Percentiles rank a stretch among this genome's conserved stretches.
Evolutionary conservation across 2,329 filamentous ascomycete species (phyloP).

Genomic region (Ceratocystis cacaofunesta): DNA sequence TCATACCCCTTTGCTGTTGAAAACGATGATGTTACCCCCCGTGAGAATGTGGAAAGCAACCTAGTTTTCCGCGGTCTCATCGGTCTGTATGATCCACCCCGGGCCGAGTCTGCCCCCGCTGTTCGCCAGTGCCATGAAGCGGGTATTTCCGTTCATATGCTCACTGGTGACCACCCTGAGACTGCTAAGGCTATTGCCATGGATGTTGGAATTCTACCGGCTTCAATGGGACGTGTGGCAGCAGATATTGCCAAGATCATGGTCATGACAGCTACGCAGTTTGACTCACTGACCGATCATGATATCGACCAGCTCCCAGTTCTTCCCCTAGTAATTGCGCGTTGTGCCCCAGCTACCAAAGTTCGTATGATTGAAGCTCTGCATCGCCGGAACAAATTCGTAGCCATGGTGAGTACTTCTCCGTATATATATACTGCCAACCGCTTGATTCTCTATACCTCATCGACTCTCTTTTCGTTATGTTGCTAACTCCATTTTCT

Average conservation of each 20-base stretch:
- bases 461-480: not conserved
- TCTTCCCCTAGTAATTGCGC: conserved; percentile 52
- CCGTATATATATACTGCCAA: not conserved
- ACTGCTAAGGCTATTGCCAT: conserved; percentile 48
- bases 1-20: conserved; percentile 24
- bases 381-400: conserved; percentile 49
- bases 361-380: conserved; percentile 61
- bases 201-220: conserved; percentile 44
- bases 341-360: conserved; percentile 56
- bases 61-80: conserved; percentile 52
- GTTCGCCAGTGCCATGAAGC: conserved; percentile 45
- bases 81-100: conserved; percentile 57
- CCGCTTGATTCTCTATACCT: not conserved
- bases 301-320: conserved; percentile 50
- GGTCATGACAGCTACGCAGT: conserved; percentile 49
- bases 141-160: conserved; percentile 52
- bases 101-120: conserved; percentile 47
- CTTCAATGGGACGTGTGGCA: conserved; percentile 34
- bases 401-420: conserved; percentile 41
- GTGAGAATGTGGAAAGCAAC: conserved; percentile 41
- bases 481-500: not conserved
- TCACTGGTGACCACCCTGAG: conserved; percentile 50
- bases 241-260: conserved; percentile 40
- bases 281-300: conserved; percentile 47
- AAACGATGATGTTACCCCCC: conserved; percentile 32